These are phyloP conservation scores for Calcarisporium arbuscula DNA, from an alignment of 2,329 filamentous ascomycete species.

Conservation along the genomic window DNA sequence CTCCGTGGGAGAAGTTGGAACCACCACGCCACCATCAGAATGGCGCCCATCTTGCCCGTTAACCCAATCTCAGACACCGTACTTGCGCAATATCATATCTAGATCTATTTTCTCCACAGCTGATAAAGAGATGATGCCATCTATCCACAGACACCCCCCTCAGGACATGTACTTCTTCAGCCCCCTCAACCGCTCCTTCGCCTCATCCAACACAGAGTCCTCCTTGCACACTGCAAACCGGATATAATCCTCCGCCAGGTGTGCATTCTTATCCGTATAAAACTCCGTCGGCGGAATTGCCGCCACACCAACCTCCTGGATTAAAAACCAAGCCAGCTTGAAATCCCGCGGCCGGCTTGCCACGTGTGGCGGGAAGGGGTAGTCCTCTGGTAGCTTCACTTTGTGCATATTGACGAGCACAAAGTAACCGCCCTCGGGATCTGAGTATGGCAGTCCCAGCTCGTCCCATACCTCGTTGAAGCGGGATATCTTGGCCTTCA, in stretches of 20 bases:
- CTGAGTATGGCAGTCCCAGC: slow-evolving; percentile 72
- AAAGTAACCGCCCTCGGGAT: slow-evolving; percentile 96
- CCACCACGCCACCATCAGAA: no score
- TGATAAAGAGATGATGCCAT: no score
- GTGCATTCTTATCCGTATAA: slow-evolving; percentile 77
- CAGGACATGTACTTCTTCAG: slow-evolving; percentile 71
- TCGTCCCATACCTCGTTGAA: slow-evolving; percentile 81
- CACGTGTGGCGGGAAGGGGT: slow-evolving; percentile 86
- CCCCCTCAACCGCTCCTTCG: slow-evolving; percentile 68
- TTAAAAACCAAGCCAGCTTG: slow-evolving; percentile 92
- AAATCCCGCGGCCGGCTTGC: slow-evolving; percentile 84
- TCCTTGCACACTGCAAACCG: slow-evolving; percentile 96
- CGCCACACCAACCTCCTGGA: slow-evolving; percentile 91
- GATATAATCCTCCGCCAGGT: slow-evolving; percentile 87
- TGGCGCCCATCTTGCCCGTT: no score
- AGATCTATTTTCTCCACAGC: no score
- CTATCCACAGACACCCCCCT: no score
- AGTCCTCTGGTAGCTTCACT: slow-evolving; percentile 75
- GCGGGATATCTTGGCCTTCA: slow-evolving; percentile 80
- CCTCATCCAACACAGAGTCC: slow-evolving; percentile 73
- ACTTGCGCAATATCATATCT: no score
- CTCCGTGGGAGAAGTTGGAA: no score
- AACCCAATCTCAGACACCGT: no score
- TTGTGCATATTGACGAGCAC: slow-evolving; percentile 90
- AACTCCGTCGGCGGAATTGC: slow-evolving; percentile 97